phyloP scores from a whole-genome alignment of 257 asterid genomes.

The Apocynum venetum region DNA sequence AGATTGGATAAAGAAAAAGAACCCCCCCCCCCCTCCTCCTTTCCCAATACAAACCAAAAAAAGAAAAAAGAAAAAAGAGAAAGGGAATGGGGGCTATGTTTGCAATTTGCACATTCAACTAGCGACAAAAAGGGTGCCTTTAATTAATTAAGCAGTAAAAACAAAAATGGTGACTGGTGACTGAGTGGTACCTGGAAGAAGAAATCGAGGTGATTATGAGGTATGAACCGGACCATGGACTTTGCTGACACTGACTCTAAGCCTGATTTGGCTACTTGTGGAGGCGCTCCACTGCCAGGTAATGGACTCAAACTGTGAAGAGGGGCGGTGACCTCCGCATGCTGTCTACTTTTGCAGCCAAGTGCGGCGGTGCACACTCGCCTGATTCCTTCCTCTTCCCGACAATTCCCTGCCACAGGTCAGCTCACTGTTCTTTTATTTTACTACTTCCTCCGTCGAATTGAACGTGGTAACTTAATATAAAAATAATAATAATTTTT shows the following conservation, averaged over 20 bases:
- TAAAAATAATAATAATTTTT: no score
- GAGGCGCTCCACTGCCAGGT: not conserved
- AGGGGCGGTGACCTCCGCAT: constrained; percentile 28
- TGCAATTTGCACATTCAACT: no score
- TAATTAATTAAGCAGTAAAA: no score
- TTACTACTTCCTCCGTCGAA: no score
- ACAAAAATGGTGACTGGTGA: not conserved
- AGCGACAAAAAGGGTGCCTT: no score
- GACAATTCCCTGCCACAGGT: constrained; percentile 30
- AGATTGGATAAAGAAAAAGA: no score
- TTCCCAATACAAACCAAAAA: no score
- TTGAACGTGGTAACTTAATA: no score
- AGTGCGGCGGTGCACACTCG: constrained; percentile 37
- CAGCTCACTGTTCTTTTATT: not conserved
- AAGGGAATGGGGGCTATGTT: no score
- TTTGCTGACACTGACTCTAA: not conserved
- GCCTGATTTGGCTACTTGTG: not conserved
- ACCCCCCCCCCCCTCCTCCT: no score
- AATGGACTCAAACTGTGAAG: not conserved
- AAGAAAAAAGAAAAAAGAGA: no score
- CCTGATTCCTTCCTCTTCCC: constrained; percentile 21
- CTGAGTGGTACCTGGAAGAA: constrained; percentile 11
- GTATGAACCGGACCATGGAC: constrained; percentile 36
- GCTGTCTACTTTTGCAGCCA: constrained; percentile 35
- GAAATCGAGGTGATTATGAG: constrained; percentile 49